These are phyloP conservation scores for Emergomyces africanus DNA, from an alignment of 2,329 filamentous ascomycete species.

Conservation along the genomic window DNA sequence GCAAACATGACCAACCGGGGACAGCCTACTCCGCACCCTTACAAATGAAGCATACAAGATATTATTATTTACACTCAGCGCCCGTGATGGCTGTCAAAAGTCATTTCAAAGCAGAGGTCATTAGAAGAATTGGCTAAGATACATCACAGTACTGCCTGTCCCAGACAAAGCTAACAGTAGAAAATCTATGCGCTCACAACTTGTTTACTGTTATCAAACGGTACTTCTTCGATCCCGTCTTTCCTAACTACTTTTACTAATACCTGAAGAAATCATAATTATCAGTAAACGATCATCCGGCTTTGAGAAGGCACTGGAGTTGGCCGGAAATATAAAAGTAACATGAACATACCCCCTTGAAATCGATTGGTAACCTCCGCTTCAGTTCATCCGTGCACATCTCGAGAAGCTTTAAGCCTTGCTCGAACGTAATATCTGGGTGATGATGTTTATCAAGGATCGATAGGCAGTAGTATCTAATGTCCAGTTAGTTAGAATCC, in stretches of 20 bases:
- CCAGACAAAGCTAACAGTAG: slow-evolving; percentile 15
- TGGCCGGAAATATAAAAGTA: background rate
- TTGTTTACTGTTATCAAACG: slow-evolving; percentile 67
- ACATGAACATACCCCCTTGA: slow-evolving; percentile 66
- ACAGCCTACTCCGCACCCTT: background rate
- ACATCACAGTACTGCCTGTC: slow-evolving; percentile 16
- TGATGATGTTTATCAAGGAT: slow-evolving; percentile 98
- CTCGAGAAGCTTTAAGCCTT: slow-evolving; percentile 82
- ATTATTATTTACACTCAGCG: background rate
- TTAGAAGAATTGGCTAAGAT: slow-evolving; percentile 17
- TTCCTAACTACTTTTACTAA: slow-evolving; percentile 86
- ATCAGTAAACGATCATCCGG: background rate
- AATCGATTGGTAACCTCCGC: slow-evolving; percentile 92
- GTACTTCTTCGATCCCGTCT: slow-evolving; percentile 75
- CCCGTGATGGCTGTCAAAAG: slow-evolving; percentile 9
- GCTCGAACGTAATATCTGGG: slow-evolving; percentile 76
- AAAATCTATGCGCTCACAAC: slow-evolving; percentile 33
- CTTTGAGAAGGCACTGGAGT: background rate
- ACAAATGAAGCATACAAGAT: background rate
- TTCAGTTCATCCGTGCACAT: slow-evolving; percentile 98
- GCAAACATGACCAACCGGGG: slow-evolving; percentile 7
- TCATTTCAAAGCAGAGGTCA: slow-evolving; percentile 15
- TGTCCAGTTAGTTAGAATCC: slow-evolving; percentile 1
- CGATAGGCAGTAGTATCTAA: slow-evolving; percentile 89
- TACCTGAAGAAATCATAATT: slow-evolving; percentile 25